Base-by-base conservation (phyloP, 1,284 basidiomycete species). In the Bondarzewia mesenterica region DNA sequence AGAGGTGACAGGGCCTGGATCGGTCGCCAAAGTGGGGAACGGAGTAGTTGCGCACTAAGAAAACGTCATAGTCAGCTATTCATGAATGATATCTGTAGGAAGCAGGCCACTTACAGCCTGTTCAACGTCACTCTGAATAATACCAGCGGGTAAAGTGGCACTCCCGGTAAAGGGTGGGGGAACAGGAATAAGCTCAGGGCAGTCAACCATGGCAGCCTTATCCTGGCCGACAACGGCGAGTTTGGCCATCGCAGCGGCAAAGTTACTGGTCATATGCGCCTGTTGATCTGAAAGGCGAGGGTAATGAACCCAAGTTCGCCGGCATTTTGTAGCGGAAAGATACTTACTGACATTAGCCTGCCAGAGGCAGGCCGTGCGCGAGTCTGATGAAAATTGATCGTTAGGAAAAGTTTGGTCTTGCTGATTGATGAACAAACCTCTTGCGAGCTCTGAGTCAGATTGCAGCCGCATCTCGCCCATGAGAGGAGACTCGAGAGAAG, bases 401-500 rank as follows among this genome's bases (percentile, higher is more conserved):
- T 29, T n/a, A 22, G 21, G 12, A 27, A n/a, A 20, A 40, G 8
- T 15, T 7, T 18, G 16, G 29, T 27, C 21, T 7, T 18, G 25
- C 26, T 40, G 38, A 22, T 7, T 7, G 16, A 12, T 36, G 15
- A 23, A 29, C 44, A 29, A 5, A 56, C 50, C 46, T 27, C 51
- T 46, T 44, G 54, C 45, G 5, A 54, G 22, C 5, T 46, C 38
- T 23, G 49, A 53, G 57, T 70, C 67, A 25, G 66, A 68, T 46
- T 59, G 57, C 12, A 71, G 63, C 50, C 68, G 67, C 25, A 69
- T 52, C 52, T 63, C 66, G 3, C 64, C 64, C 7, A 35, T 45
- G n/a, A 63, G 47, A 15, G 66, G 60, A 4, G 63, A 62, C 47
- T 56, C 47, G n/a, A n/a, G n/a, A n/a, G n/a, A n/a, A n/a, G n/a